Evolutionary conservation across 495 filamentous ascomycete genomes (phyloP), one percentile per base, ranked within the genome.

Genomic region (Tricharina praecox): DNA sequence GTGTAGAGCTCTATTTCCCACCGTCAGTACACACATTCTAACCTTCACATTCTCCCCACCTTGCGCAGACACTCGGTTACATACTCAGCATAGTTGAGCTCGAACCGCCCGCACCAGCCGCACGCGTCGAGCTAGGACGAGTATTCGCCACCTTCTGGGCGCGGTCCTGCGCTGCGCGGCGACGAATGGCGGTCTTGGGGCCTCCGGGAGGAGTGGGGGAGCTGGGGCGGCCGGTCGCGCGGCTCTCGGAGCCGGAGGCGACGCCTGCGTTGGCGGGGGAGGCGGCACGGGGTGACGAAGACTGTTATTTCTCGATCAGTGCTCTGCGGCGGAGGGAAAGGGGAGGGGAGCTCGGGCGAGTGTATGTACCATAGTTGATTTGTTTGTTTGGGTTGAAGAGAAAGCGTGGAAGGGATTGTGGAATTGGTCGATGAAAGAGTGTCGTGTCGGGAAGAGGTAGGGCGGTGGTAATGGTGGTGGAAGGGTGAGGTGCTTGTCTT

Each of bases 1-100:
- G 90, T 97, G 74, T 97, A 97, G n/a, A 97, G 81, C 66, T 70
- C 77, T 81, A 19, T 43, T 40, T 3, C 16, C 8, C 3, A 2
- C 28, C 23, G 28, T 45, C 23, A 42, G 7, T 25, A 33, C 1
- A 18, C 45, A 15, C n/a, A 32, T 32, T 32, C 28, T 5, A 13
- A 13, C 15, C 25, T 28, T 10, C 25, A 23, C 36, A 48, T 3
- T 20, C 23, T 42, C 39, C 2, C 40, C 4, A 23, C 21, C 21
- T 25, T 26, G 32, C 21, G 28, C 18, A 26, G 0, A 13, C 1
- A 25, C 23, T n/a, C 13, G 38, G 23, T 8, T 37, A 73, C 77
- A 50, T 74, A 78, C 88, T 85, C 65, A 97, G 75, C 90, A 97
- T 97, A 37, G 90, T 97, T 64, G 85, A 90, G 63, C 80, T 90